phyloP scores from a whole-genome alignment of 176 grass and related monocot genomes.

The Eleusine coracana region DNA sequence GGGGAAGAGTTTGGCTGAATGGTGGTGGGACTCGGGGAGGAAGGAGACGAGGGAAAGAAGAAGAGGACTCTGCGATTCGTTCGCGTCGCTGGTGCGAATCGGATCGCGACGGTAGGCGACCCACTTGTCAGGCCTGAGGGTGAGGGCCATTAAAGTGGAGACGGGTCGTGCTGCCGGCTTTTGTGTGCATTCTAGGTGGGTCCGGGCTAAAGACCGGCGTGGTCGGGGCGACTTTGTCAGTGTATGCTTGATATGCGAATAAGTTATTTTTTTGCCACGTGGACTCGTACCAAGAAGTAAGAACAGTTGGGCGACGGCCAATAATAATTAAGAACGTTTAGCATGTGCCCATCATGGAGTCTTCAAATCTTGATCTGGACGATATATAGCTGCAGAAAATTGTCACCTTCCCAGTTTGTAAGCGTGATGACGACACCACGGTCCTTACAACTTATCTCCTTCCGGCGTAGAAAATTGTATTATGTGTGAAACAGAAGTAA shows the following conservation, averaged over 20 bases:
- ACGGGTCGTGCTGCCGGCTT: background rate
- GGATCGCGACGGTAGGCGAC: background rate
- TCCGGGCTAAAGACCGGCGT: background rate
- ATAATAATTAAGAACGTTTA: background rate
- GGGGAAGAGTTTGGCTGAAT: slow-evolving; percentile 10
- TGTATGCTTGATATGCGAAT: background rate
- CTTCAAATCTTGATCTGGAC: background rate
- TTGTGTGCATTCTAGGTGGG: background rate
- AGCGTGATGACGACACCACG: no score
- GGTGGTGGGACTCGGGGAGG: background rate
- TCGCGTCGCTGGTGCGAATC: background rate
- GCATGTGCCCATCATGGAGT: background rate
- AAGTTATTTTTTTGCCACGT: background rate
- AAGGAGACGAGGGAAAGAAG: background rate
- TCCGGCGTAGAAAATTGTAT: background rate
- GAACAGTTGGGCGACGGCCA: background rate
- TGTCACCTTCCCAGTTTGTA: no score
- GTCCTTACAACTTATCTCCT: no score
- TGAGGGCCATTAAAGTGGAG: background rate
- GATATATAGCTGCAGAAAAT: no score
- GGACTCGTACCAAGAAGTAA: background rate
- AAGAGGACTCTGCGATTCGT: background rate
- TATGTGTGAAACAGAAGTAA: background rate
- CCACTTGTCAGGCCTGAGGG: background rate
- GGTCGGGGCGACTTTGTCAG: background rate